Conservation (phyloP, 306 rosid genomes). For the Quercus suber region DNA sequence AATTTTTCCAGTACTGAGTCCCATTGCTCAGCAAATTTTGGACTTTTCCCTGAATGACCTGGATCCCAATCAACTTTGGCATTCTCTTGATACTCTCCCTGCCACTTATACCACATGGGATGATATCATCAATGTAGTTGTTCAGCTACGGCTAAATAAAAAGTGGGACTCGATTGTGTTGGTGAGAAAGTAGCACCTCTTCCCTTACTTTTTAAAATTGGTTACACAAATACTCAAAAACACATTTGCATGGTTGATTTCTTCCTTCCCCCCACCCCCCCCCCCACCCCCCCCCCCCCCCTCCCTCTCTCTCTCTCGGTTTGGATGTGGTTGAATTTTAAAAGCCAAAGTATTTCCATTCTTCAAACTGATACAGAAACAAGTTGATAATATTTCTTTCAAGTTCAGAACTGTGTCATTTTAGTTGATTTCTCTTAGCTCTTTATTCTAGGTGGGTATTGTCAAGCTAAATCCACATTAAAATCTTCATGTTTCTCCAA, state of each 20-base stretch:
- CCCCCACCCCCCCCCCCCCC: too few relatives aligned
- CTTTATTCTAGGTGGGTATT: not conserved
- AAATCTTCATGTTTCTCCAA: not conserved
- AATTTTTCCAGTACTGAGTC: conserved; percentile 81
- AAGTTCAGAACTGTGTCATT: not conserved
- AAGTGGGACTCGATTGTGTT: conserved; percentile 73
- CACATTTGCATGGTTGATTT: not conserved
- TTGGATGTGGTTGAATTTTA: not conserved
- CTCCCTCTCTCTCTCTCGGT: too few relatives aligned
- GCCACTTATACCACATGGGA: conserved; percentile 80
- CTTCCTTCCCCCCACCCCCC: too few relatives aligned
- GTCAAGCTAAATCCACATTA: not conserved
- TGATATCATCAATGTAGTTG: conserved; percentile 72
- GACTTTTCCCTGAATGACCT: conserved; percentile 55
- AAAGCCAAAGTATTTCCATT: not conserved
- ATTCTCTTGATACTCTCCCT: conserved; percentile 62
- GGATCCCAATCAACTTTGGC: conserved; percentile 51
- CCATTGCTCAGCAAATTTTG: conserved; percentile 59
- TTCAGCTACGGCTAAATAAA: conserved; percentile 81
- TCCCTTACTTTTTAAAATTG: not conserved
- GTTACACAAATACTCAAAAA: not conserved
- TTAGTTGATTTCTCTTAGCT: not conserved
- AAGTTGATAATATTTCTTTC: not conserved
- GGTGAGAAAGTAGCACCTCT: conserved; percentile 41
- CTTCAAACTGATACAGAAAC: not conserved